Base-by-base conservation (phyloP, 2,329 filamentous ascomycete species). In the Colletotrichum karsti region DNA sequence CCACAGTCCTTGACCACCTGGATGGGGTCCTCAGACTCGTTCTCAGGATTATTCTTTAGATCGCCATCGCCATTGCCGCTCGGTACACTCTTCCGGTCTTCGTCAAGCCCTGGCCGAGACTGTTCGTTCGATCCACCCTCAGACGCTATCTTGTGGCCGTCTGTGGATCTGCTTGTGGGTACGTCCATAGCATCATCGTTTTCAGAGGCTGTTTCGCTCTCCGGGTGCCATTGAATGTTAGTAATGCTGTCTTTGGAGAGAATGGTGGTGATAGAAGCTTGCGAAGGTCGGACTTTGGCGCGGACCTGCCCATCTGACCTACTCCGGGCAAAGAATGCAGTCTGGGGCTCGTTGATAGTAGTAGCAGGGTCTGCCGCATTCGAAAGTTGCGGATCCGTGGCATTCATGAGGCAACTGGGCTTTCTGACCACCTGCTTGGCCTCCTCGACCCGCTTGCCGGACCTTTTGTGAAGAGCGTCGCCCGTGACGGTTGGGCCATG, bases 261-360 rank as follows among this genome's bases (percentile, higher is more conserved):
- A 1, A 78, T 72, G 2, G 74, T 78, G 7, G 76, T 74, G 33
- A 63, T 75, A 6, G 72, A n/a, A 0, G 9, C 20, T 15, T 60
- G 24, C 13, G 37, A 22, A 13, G 28, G 67, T 10, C 70, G 71
- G 28, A 69, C 63, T 56, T 64, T 76, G 2, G 71, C 73, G 22
- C 68, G 62, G 4, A 73, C 61, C 26, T 73, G 71, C 39, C 71
- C 70, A 53, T 77, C 71, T 1, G 54, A 59, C 8, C 69, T 59
- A 33, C 71, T 71, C 7, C 73, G 61, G 12, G 67, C 72, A 7
- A 78, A 67, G 33, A 78, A 79, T 2, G 75, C 74, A 10, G 77
- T 75, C 37, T 68, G 72, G 6, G 79, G 77, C 24, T 76, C 22
- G 63, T 72, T 79, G 44, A 80, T 74, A 1, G 78, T 81, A 1